Evolutionary conservation across 1,139 yeast species (phyloP), one percentile per base, ranked within the genome.

Genomic region (Blastobotrys indianensis): DNA sequence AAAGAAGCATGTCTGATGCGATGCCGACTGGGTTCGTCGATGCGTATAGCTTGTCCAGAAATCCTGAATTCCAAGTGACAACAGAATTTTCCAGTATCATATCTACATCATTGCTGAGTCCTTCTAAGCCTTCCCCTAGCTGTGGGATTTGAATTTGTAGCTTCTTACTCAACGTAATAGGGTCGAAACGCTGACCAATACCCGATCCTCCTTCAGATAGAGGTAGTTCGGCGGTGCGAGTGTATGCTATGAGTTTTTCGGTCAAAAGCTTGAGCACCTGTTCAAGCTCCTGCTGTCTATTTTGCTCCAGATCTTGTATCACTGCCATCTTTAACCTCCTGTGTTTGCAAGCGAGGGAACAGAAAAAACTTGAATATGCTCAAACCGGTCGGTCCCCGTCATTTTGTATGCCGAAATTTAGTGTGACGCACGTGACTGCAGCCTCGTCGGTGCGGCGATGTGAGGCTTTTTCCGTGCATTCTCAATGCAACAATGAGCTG

Each of bases 11-110:
- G 61, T 86, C 95, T 1, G 87, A 73, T 5, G 86, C 73, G 6
- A 86, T 79, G 2, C 95, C 95, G 41, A 85, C 82, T 1, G 95
- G 92, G 61, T 85, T 85, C 36, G 86, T 85, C 28, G 87, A 78
- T 0, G 94, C 95, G 58, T 85, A 86, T 49, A 86, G 69, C 63
- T 86, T 86, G 63, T 86, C 95, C 67, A 86, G 66, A 57, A 86
- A 86, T 1, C 94, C 94, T 0, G 85, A 83, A 58, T 82, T 84
- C 95, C 95, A 86, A 0, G 95, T 86, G 49, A 82, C 85, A 35
- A 85, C 88, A 0, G 94, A 82, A 58, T 81, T 76, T 42, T 76
- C 66, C 51, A 86, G 66, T 2, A 86, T 77, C 39, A 71, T 66
- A 54, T 83, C 83, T 44, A 84, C 73, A 11, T 76, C 70, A 2